Conservation (phyloP, 768 basidiomycete genomes). For the Ramaria rubella region DNA sequence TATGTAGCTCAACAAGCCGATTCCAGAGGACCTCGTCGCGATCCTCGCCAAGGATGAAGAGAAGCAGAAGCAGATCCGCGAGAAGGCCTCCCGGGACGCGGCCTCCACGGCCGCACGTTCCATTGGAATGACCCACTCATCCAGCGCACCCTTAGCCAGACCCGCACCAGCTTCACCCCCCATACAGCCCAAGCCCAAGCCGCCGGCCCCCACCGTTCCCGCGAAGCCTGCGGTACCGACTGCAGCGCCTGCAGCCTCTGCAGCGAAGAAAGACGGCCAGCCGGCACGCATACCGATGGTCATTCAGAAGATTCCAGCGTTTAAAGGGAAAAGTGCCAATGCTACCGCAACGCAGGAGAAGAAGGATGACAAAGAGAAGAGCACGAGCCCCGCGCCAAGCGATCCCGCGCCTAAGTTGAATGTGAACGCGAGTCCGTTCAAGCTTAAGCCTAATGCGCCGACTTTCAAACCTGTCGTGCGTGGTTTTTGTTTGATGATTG, state of each 20-base stretch:
- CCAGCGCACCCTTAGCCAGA: slow-evolving; percentile 9
- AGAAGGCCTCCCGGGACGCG: slow-evolving; percentile 69
- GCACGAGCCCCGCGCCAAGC: slow-evolving; percentile 21
- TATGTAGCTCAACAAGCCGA: slow-evolving; percentile 86
- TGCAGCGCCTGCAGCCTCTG: slow-evolving; percentile 13
- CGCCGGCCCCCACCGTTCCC: slow-evolving; percentile 25
- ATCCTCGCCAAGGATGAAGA: slow-evolving; percentile 92
- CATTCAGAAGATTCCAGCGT: slow-evolving; percentile 88
- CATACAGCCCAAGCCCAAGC: slow-evolving; percentile 20
- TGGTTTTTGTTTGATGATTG: neutral
- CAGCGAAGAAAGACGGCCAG: slow-evolving; percentile 1
- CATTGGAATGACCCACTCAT: slow-evolving; percentile 31
- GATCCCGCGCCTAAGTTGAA: slow-evolving; percentile 51
- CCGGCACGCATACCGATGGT: slow-evolving; percentile 51
- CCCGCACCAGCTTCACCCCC: slow-evolving; percentile 15
- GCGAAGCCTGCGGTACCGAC: slow-evolving; percentile 34
- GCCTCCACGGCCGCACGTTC: slow-evolving; percentile 57
- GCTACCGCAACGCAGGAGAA: slow-evolving; percentile 11
- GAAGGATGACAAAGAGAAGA: slow-evolving; percentile 14
- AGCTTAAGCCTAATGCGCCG: slow-evolving; percentile 76
- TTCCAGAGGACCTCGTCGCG: slow-evolving; percentile 88
- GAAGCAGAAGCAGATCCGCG: slow-evolving; percentile 76
- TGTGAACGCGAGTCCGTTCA: slow-evolving; percentile 86
- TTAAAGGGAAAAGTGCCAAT: slow-evolving; percentile 32
- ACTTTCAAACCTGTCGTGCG: slow-evolving; percentile 58